phyloP scores from a whole-genome alignment of 345 rosid genomes.

The Euphorbia pulcherrima region DNA sequence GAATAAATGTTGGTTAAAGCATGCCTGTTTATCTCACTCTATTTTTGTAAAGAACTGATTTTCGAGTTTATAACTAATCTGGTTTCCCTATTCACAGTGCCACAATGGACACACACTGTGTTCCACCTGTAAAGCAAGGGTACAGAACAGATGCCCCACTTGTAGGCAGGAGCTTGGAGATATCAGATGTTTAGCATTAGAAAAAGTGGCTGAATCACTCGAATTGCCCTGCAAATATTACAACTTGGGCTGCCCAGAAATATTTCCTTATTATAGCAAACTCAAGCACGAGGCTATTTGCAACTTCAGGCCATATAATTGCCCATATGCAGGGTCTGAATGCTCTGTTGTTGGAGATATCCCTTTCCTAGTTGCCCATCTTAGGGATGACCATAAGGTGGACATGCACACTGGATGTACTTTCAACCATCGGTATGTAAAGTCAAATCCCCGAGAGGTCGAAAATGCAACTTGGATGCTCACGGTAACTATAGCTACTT shows the following conservation, averaged over 20 bases:
- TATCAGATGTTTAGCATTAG: constrained; percentile 74
- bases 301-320: constrained; percentile 68
- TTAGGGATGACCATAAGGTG: constrained; percentile 78
- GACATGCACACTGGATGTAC: constrained; percentile 78
- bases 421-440: constrained; percentile 76
- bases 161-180: constrained; percentile 82
- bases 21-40: not conserved
- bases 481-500: constrained; percentile 17
- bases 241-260: constrained; percentile 71
- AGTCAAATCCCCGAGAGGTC: constrained; percentile 76
- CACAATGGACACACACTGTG: constrained; percentile 78
- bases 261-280: constrained; percentile 73
- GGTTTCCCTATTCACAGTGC: constrained; percentile 44
- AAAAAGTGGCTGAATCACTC: constrained; percentile 76
- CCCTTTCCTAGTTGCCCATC: constrained; percentile 65
- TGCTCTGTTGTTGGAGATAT: constrained; percentile 61
- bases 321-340: constrained; percentile 81
- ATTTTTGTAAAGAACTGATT: not conserved
- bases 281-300: constrained; percentile 67
- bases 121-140: constrained; percentile 75
- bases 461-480: constrained; percentile 83
- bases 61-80: not conserved
- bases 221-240: constrained; percentile 75
- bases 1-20: not conserved
- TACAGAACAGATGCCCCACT: constrained; percentile 73